Base-by-base conservation (phyloP, 805 yeast genomes). In the Suhomyces vadensis region DNA sequence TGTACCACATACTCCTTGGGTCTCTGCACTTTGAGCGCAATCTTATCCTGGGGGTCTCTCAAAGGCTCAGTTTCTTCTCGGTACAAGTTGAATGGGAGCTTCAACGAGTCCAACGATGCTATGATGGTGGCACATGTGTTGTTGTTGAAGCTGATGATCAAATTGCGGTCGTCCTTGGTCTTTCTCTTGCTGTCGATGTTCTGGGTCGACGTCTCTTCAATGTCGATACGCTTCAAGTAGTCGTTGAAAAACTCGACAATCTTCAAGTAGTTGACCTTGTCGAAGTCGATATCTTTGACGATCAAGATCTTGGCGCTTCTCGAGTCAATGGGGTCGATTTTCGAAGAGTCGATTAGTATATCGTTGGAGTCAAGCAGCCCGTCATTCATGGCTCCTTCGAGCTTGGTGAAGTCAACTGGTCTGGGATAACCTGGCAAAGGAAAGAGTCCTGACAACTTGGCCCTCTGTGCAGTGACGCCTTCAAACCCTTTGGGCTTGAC, bases 401-500 rank as follows among this genome's bases (percentile, higher is more conserved):
- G 54, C 45, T 70, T 75, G 4, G 74, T 67, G 17, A 69, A 61
- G 31, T 70, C 61, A 41, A 70, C 72, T 6, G 74, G 74, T 48
- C 74, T 54, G 0, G 81, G 81, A 50, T 72, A 74, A 3, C 90
- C 90, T 1, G 94, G 92, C 13, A 78, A 68, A 2, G 91, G 88
- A 55, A 88, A 89, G 2, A 87, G 61, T 0, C 96, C 96, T 1
- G 88, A 78, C 13, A 85, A 65, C 55, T 88, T 89, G 5, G 94
- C 95, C 47, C 84, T 71, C 48, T 82, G 87, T 0, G 94, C 85
- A 1, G 86, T 76, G 1, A 85, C 81, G 5, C 78, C 76, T 55
- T 87, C 94, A 58, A 85, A 85, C 0, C 88, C 92, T 48, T 72
- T 71, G 1, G 95, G 90, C 25, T 75, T 73, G 19, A 77, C 67